Percentiles rank a stretch among this genome's conserved stretches.
Evolutionary conservation across 257 asterid species (phyloP).

Genomic region (Anisodus acutangulus): DNA sequence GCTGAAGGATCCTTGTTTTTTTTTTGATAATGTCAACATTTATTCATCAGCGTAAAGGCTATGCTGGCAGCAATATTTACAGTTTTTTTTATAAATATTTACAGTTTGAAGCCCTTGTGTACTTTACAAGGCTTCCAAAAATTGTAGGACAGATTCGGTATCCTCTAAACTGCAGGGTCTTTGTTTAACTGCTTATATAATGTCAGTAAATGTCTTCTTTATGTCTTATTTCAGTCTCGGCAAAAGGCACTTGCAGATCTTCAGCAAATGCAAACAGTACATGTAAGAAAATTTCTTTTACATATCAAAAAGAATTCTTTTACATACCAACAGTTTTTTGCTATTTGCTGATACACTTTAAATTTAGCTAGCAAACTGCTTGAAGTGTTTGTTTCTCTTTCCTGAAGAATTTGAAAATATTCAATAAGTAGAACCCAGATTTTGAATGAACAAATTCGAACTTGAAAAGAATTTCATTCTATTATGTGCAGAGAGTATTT

Average conservation of each 20-base stretch:
- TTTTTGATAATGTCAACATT: no score
- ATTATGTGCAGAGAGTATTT: neutral
- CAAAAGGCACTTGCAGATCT: slow-evolving; percentile 88
- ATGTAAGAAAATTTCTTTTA: slow-evolving; percentile 58
- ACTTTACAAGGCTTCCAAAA: no score
- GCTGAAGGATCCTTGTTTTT: slow-evolving; percentile 24
- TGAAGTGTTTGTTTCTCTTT: slow-evolving; percentile 10
- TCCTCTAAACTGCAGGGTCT: neutral
- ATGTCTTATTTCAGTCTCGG: slow-evolving; percentile 74
- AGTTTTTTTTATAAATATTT: no score
- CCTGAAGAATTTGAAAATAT: neutral
- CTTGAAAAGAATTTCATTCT: neutral
- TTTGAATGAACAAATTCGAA: neutral
- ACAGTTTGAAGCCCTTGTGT: no score
- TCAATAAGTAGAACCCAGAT: neutral
- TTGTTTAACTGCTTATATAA: slow-evolving; percentile 22
- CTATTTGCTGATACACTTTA: slow-evolving; percentile 5
- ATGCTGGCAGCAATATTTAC: no score
- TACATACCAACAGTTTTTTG: neutral
- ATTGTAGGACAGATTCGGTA: no score
- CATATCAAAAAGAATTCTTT: slow-evolving; percentile 18
- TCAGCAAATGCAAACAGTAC: slow-evolving; percentile 87
- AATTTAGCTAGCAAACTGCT: neutral
- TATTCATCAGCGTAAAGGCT: no score
- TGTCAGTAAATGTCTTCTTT: slow-evolving; percentile 7